These are phyloP conservation scores for Echria macrotheca DNA, from an alignment of 495 filamentous ascomycete species.

Conservation along the genomic window DNA sequence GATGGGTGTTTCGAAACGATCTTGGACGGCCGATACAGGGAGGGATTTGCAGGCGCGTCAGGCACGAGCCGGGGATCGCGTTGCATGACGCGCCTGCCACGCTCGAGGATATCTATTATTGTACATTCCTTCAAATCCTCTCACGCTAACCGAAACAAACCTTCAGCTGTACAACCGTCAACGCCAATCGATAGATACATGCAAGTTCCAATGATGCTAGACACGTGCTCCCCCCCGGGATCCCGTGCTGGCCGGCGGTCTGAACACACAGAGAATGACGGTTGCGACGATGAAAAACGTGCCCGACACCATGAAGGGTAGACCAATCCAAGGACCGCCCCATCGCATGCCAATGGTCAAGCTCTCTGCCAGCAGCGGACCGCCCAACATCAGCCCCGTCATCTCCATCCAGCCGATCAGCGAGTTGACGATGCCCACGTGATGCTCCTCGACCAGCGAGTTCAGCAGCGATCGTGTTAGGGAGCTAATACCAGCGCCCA, in stretches of 20 bases:
- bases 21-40: too few species aligned
- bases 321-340: slow-evolving; percentile 24
- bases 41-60: too few species aligned
- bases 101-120: too few species aligned
- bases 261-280: slow-evolving; percentile 19
- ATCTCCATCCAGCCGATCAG: slow-evolving; percentile 26
- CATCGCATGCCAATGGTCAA: slow-evolving; percentile 22
- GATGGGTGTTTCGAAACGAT: too few species aligned
- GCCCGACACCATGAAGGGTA: slow-evolving; percentile 24
- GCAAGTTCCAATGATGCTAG: too few species aligned
- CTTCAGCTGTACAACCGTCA: too few species aligned
- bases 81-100: too few species aligned
- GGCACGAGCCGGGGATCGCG: too few species aligned
- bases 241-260: slow-evolving; percentile 7
- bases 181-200: too few species aligned
- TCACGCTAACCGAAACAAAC: too few species aligned
- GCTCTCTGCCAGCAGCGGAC: slow-evolving; percentile 25
- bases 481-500: slow-evolving; percentile 17
- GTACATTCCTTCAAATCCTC: too few species aligned
- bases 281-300: slow-evolving; percentile 16
- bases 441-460: slow-evolving; percentile 30
- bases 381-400: slow-evolving; percentile 20
- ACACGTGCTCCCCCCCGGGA: too few species aligned
- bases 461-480: slow-evolving; percentile 25
- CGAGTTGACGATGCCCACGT: slow-evolving; percentile 28